Conservation (phyloP, 2,329 filamentous ascomycete species). For the Fusarium brevicatenulatum region DNA sequence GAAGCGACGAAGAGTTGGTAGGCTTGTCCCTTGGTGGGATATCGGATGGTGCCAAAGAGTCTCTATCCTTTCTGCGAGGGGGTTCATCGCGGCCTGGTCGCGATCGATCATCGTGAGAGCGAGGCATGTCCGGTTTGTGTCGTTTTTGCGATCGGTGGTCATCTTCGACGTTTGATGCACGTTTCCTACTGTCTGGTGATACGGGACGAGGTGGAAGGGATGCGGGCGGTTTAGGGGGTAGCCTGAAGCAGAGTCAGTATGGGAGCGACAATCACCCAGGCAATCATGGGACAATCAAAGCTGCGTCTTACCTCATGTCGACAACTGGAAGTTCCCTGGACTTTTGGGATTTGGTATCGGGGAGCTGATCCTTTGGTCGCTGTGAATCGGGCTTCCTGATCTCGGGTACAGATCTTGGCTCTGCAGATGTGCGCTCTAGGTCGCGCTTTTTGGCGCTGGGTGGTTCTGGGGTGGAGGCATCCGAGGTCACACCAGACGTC, state of each 20-base stretch:
- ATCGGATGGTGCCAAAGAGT: conserved; percentile 45
- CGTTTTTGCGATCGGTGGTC: conserved; percentile 59
- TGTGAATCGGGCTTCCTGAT: conserved; percentile 40
- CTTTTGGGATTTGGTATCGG: conserved; percentile 47
- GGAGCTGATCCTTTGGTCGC: conserved; percentile 39
- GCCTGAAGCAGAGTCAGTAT: conserved; percentile 41
- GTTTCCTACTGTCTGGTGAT: conserved; percentile 61
- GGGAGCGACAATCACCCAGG: neutral
- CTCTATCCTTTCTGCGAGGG: conserved; percentile 47
- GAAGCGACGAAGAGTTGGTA: conserved; percentile 44
- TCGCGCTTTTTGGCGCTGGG: conserved; percentile 48
- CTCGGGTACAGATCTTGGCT: conserved; percentile 36
- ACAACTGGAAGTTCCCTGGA: conserved; percentile 42
- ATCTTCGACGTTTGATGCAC: conserved; percentile 57
- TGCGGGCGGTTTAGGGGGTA: conserved; percentile 52
- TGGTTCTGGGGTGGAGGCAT: conserved; percentile 53
- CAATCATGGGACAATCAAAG: neutral
- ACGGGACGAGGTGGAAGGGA: conserved; percentile 50
- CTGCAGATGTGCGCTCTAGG: conserved; percentile 44
- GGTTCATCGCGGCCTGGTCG: conserved; percentile 49
- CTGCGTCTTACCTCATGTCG: conserved; percentile 46
- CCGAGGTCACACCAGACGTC: conserved; percentile 48
- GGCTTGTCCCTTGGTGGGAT: conserved; percentile 44
- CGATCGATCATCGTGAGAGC: conserved; percentile 47
- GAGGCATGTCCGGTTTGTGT: conserved; percentile 52